phyloP scores from a whole-genome alignment of 129 eudicot genomes.

The Smallanthus sonchifolius region DNA sequence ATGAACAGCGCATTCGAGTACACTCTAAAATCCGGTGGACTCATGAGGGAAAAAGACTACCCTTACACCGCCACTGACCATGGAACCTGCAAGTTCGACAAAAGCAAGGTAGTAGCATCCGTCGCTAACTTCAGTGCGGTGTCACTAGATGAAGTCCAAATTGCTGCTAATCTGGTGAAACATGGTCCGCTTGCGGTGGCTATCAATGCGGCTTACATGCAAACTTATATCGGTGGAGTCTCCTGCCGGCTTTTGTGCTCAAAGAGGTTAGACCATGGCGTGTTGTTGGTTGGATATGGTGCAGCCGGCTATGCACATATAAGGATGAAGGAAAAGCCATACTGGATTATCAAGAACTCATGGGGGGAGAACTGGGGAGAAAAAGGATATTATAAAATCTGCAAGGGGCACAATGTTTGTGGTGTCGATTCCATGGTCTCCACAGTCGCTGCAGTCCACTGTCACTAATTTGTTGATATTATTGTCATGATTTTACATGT shows the following conservation, averaged over 20 bases:
- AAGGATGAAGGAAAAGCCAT: conserved; percentile 19
- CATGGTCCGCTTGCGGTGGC: conserved; percentile 91
- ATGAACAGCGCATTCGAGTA: conserved; percentile 86
- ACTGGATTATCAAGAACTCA: conserved; percentile 77
- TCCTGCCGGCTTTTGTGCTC: conserved; percentile 71
- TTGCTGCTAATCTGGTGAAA: conserved; percentile 86
- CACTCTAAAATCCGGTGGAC: conserved; percentile 71
- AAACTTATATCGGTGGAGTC: conserved; percentile 67
- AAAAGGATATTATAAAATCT: conserved; percentile 61
- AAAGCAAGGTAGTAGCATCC: conserved; percentile 61
- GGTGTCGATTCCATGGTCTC: conserved; percentile 87
- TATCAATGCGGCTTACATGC: conserved; percentile 76
- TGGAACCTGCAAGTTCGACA: conserved; percentile 64
- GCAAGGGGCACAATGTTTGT: conserved; percentile 63
- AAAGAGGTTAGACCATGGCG: conserved; percentile 67
- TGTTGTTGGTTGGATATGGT: conserved; percentile 70
- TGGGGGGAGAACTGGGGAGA: conserved; percentile 81
- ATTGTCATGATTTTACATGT: no score
- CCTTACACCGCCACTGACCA: conserved; percentile 67
- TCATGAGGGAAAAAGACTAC: conserved; percentile 73
- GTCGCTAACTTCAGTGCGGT: conserved; percentile 68
- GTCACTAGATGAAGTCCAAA: conserved; percentile 70
- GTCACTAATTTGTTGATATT: neutral
- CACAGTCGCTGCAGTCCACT: conserved; percentile 50
- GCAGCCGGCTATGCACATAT: conserved; percentile 50